Conservation (phyloP, 805 yeast genomes). For the Danielozyma ontarioensis region DNA sequence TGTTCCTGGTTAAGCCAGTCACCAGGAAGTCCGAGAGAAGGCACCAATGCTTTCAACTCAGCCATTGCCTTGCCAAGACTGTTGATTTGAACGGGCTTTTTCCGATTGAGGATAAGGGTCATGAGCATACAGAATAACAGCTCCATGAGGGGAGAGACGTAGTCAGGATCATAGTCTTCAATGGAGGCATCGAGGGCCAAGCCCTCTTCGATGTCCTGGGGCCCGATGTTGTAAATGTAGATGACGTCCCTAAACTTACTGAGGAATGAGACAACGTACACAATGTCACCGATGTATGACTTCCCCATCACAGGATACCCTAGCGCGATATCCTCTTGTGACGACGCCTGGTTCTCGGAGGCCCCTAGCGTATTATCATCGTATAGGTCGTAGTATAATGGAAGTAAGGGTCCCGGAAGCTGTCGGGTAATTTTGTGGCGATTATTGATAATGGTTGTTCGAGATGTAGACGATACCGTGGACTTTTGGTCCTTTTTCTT, state of each 20-base stretch:
- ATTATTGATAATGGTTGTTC: slow-evolving; percentile 29
- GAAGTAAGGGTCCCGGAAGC: slow-evolving; percentile 36
- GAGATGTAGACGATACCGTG: slow-evolving; percentile 1
- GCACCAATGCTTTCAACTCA: slow-evolving; percentile 26
- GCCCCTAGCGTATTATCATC: slow-evolving; percentile 28
- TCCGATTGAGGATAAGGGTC: slow-evolving; percentile 33
- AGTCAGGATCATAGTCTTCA: slow-evolving; percentile 1
- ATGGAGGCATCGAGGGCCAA: slow-evolving; percentile 16
- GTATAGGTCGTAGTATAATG: slow-evolving; percentile 29
- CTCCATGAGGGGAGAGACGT: slow-evolving; percentile 28
- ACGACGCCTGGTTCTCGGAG: slow-evolving; percentile 6
- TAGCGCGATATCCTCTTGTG: slow-evolving; percentile 26
- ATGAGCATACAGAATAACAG: slow-evolving; percentile 25
- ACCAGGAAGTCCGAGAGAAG: slow-evolving; percentile 28
- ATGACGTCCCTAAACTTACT: slow-evolving; percentile 25
- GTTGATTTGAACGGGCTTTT: slow-evolving; percentile 20
- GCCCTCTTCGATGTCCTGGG: slow-evolving; percentile 34
- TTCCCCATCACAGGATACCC: slow-evolving; percentile 23
- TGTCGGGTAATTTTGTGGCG: slow-evolving; percentile 26
- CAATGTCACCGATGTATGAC: slow-evolving; percentile 27
- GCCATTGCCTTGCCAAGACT: slow-evolving; percentile 24
- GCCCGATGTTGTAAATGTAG: slow-evolving; percentile 22
- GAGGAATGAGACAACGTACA: slow-evolving; percentile 27
- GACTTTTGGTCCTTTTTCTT: neutral
- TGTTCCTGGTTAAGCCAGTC: slow-evolving; percentile 31